These are phyloP conservation scores for Ottelia alismoides DNA, from an alignment of 106 monocot species.

Conservation along the genomic window DNA sequence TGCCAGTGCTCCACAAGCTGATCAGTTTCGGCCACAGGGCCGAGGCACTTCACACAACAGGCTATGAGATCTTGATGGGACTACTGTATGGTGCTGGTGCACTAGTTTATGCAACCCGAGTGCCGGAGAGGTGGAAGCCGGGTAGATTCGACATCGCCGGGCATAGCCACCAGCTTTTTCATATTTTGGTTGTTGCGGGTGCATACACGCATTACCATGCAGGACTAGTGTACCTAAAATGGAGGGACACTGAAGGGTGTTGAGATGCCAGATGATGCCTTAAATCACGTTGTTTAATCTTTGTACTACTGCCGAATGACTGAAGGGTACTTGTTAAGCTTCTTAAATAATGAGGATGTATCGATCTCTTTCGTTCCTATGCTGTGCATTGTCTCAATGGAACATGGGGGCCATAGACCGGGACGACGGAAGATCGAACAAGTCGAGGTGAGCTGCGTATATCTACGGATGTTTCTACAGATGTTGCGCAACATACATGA, in stretches of 20 bases:
- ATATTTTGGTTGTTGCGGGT: conserved; percentile 84
- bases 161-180: conserved; percentile 96
- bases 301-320: too few relatives aligned
- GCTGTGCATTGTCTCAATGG: too few relatives aligned
- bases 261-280: too few relatives aligned
- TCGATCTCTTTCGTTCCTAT: too few relatives aligned
- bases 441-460: too few relatives aligned
- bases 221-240: conserved; percentile 81
- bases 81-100: conserved; percentile 77
- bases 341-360: too few relatives aligned
- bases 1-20: conserved; percentile 83
- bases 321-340: too few relatives aligned
- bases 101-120: conserved; percentile 69
- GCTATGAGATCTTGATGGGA: conserved; percentile 86
- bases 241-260: conserved; percentile 90
- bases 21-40: conserved; percentile 39
- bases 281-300: too few relatives aligned
- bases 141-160: conserved; percentile 94
- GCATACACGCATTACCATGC: conserved; percentile 76
- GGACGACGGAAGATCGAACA: too few relatives aligned
- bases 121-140: conserved; percentile 87
- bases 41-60: conserved; percentile 83
- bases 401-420: too few relatives aligned
- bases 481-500: too few relatives aligned
- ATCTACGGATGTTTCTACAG: too few relatives aligned